Percentiles rank a stretch among this genome's conserved stretches.
Conservation (phyloP, 805 yeast species). For the Teunomyces barrocoloradensis region DNA sequence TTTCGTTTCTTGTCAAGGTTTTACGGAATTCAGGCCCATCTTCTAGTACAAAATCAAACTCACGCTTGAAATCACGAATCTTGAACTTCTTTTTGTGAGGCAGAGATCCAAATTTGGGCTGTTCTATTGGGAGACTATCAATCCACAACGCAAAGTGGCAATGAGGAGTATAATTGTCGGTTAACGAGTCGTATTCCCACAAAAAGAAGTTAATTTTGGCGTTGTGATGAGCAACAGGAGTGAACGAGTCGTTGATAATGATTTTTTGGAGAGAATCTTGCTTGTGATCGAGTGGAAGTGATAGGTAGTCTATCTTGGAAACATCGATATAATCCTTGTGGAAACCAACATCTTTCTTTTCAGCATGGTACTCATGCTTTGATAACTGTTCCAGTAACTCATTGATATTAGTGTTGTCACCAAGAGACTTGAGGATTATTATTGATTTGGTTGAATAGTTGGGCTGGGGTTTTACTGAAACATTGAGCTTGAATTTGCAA, state of each 20-base stretch:
- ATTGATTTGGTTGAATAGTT: conserved; percentile 17
- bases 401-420: conserved; percentile 11
- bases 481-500: conserved; percentile 26
- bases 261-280: conserved; percentile 18
- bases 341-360: neutral
- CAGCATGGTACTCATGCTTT: conserved; percentile 8
- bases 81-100: conserved; percentile 5
- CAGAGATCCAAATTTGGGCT: conserved; percentile 4
- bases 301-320: conserved; percentile 27
- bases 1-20: conserved; percentile 30
- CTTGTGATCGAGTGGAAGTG: conserved; percentile 24
- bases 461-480: conserved; percentile 18
- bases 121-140: conserved; percentile 6
- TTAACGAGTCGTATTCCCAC: conserved; percentile 21
- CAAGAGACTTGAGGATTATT: conserved; percentile 31
- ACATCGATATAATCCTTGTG: conserved; percentile 14
- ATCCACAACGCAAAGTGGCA: conserved; percentile 30
- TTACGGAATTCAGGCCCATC: conserved; percentile 46
- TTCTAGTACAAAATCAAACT: conserved; percentile 34
- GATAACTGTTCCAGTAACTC: conserved; percentile 10
- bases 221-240: conserved; percentile 12
- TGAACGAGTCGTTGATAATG: conserved; percentile 27
- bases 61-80: conserved; percentile 22
- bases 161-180: conserved; percentile 13
- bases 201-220: conserved; percentile 21